Base-by-base conservation (phyloP, 495 filamentous ascomycete species). In the Echria macrotheca region DNA sequence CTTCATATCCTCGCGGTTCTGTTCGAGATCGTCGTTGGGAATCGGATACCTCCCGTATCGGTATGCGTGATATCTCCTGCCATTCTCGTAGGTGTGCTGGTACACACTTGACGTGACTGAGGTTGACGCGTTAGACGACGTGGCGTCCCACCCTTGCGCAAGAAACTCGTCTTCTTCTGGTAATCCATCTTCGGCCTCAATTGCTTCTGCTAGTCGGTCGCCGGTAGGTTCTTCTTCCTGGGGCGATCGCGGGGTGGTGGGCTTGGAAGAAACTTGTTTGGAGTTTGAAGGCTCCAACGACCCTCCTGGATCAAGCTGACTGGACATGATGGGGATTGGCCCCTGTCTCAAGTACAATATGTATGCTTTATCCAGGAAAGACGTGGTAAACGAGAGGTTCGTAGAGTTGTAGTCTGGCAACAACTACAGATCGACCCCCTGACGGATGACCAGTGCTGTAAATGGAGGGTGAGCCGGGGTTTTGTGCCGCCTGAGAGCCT, bases 41-140 rank as follows among this genome's bases (percentile, higher is more conserved):
- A 81, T 59, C 0, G 68, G 54, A 53, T 82, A 80, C 38, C 64
- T 63, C 8, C 79, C 79, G 50, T 76, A 67, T 65, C 36, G 67
- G 53, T 73, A 80, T 31, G 65, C 64, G 48, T 80, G 76, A 55
- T 82, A 82, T 31, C 78, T 67, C 22, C 79, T 69, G 11, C 79
- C 79, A 54, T 82, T 78, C 55, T 79, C 73, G 41, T 64, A 72
- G 12, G 58, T 51, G 51, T 70, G 68, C 31, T 68, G 56, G 40
- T 55, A 60, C 29, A 75, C 57, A 36, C 58, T 68, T 4, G 69
- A 69, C 2, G 69, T 60, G 24, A 76, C 45, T 5, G 46, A 54
- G 11, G 42, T 53, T 11, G 38, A 41, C 7, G 38, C 38, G 38
- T 15, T 21, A 4, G 35, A 37, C 2, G 38, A 41, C n/a, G 29